Percentiles rank a stretch among this genome's conserved stretches.
These are phyloP conservation scores for Diaporthe humulicola DNA, from an alignment of 2,329 filamentous ascomycete species.

Conservation along the genomic window DNA sequence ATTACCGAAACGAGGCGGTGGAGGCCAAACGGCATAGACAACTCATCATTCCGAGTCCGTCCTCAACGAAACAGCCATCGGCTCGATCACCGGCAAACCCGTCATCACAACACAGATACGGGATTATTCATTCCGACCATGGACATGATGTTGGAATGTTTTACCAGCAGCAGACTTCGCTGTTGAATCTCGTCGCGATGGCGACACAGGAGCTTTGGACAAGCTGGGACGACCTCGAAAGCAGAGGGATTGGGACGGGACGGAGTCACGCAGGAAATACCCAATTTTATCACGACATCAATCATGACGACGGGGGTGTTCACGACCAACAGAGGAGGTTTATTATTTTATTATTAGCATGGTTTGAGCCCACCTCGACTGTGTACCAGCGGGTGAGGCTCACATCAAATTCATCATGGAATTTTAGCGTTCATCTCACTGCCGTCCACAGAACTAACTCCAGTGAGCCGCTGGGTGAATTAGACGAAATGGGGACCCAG, in stretches of 20 bases:
- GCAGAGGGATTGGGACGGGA: background rate
- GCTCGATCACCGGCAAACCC: constrained; percentile 2
- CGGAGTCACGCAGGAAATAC: constrained; percentile 16
- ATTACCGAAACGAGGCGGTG: constrained; percentile 67
- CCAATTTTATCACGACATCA: constrained; percentile 22
- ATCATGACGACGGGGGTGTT: constrained; percentile 15
- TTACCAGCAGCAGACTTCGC: background rate
- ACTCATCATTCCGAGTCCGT: background rate
- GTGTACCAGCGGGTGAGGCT: background rate
- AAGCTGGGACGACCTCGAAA: background rate
- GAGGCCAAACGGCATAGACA: constrained; percentile 38
- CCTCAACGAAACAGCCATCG: background rate
- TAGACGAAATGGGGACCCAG: background rate
- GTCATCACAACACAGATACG: background rate
- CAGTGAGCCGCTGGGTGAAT: background rate
- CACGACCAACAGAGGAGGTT: constrained; percentile 14
- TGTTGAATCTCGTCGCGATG: constrained; percentile 2
- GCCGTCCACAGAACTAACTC: constrained; percentile 2
- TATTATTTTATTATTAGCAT: constrained; percentile 28
- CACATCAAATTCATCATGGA: constrained; percentile 12
- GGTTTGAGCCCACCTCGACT: background rate
- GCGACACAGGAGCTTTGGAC: constrained; percentile 14
- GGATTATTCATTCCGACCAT: background rate
- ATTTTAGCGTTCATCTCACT: constrained; percentile 25
- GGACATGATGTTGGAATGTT: background rate